Conservation (phyloP, 2,329 filamentous ascomycete species). For the Harringtonia lauricola region DNA sequence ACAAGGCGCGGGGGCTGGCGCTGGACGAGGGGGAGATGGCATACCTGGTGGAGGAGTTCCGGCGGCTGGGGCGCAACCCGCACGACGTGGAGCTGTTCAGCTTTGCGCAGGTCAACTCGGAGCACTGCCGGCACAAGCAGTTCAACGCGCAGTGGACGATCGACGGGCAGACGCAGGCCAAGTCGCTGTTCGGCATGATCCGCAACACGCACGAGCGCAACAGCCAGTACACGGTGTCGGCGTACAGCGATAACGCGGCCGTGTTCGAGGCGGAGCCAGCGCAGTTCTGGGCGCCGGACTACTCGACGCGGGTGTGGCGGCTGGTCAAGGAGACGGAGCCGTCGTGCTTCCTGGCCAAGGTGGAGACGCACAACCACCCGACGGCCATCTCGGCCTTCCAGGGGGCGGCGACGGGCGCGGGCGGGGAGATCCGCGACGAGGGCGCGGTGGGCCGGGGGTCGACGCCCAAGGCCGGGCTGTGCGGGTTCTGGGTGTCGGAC, state of each 20-base stretch:
- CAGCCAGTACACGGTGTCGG: conserved; percentile 77
- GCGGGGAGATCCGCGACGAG: conserved; percentile 92
- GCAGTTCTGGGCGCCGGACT: conserved; percentile 79
- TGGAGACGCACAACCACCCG: conserved; percentile 96
- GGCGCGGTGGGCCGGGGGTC: conserved; percentile 90
- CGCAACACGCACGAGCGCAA: conserved; percentile 82
- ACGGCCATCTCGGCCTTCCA: conserved; percentile 90
- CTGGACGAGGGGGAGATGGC: conserved; percentile 84
- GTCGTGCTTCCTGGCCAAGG: conserved; percentile 64
- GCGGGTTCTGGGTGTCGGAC: conserved; percentile 92
- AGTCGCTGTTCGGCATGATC: conserved; percentile 92
- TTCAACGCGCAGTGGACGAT: conserved; percentile 98
- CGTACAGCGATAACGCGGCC: conserved; percentile 97
- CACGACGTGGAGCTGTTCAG: conserved; percentile 96
- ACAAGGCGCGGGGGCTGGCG: conserved; percentile 72
- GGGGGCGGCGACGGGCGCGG: conserved; percentile 88
- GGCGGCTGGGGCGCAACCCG: conserved; percentile 52
- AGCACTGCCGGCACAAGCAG: conserved; percentile 78
- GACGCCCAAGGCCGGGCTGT: conserved; percentile 80
- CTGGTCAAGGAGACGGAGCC: conserved; percentile 79
- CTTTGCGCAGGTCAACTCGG: conserved; percentile 98
- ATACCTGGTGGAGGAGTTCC: conserved; percentile 81
- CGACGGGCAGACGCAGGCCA: conserved; percentile 68
- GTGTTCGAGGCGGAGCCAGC: conserved; percentile 66
- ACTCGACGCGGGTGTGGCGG: conserved; percentile 77